Conservation (phyloP, 495 filamentous ascomycete genomes). For the Talaromyces adpressus region DNA sequence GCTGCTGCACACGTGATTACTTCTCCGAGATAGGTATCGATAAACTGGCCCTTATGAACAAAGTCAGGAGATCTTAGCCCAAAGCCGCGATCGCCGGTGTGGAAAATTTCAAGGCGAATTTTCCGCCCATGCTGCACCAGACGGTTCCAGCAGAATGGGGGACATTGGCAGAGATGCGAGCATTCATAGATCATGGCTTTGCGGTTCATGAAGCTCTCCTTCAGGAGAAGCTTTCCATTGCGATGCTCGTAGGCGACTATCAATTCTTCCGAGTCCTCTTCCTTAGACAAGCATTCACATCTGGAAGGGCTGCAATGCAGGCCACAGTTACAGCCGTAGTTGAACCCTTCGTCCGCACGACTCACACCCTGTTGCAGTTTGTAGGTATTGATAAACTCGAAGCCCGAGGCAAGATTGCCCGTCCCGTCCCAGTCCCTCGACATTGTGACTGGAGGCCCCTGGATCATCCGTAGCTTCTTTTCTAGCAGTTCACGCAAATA, state of each 20-base stretch:
- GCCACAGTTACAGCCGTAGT: conserved; percentile 33
- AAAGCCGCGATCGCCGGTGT: conserved; percentile 72
- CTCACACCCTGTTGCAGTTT: conserved; percentile 28
- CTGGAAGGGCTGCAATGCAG: conserved; percentile 22
- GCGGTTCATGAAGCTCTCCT: conserved; percentile 21
- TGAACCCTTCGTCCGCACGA: conserved; percentile 26
- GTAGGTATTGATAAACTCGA: conserved; percentile 38
- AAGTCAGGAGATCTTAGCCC: conserved; percentile 64
- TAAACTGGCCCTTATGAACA: conserved; percentile 73
- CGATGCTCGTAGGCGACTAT: conserved; percentile 31
- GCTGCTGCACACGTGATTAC: conserved; percentile 70
- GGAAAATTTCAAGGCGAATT: conserved; percentile 74
- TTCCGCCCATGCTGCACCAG: conserved; percentile 74
- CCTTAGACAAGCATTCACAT: conserved; percentile 32
- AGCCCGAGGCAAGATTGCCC: conserved; percentile 23
- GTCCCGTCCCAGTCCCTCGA: conserved; percentile 6
- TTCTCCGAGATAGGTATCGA: conserved; percentile 86
- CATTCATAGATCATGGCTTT: conserved; percentile 72
- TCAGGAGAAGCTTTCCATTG: conserved; percentile 17
- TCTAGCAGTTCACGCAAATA: conserved; percentile 14
- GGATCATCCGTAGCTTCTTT: conserved; percentile 19
- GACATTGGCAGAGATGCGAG: conserved; percentile 63
- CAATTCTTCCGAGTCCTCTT: conserved; percentile 26
- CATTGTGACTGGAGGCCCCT: conserved; percentile 23
- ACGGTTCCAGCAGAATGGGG: conserved; percentile 61